Evolutionary conservation across 805 yeast genomes (phyloP).

Genomic region (Metschnikowia amazonensis): DNA sequence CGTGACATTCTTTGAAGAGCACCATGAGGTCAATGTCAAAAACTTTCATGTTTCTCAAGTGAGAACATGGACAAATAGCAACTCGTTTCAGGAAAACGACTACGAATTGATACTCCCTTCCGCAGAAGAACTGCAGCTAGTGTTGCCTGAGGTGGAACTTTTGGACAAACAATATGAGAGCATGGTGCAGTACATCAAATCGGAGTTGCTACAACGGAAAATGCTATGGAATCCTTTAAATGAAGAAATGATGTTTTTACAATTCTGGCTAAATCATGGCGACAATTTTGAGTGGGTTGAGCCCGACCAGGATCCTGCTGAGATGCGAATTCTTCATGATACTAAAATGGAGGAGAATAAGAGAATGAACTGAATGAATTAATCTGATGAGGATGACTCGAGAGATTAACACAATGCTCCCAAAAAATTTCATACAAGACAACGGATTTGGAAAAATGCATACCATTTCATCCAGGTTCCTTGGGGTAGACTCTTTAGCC

Average conservation of each 20-base stretch:
- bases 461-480: too few relatives aligned
- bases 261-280: conserved; percentile 47
- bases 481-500: not conserved
- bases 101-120: conserved; percentile 12
- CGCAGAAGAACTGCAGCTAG: not conserved
- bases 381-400: too few relatives aligned
- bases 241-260: conserved; percentile 34
- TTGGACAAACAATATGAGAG: conserved; percentile 9
- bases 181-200: conserved; percentile 9
- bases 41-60: conserved; percentile 30
- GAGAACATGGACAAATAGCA: conserved; percentile 1
- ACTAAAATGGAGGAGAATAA: too few relatives aligned
- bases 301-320: conserved; percentile 87
- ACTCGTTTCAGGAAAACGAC: conserved; percentile 8
- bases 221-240: conserved; percentile 24
- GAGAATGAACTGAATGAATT: too few relatives aligned
- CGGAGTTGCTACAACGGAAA: conserved; percentile 12
- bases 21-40: conserved; percentile 37
- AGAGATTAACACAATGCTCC: too few relatives aligned
- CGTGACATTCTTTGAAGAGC: conserved; percentile 40
- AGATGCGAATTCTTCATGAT: conserved; percentile 17
- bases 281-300: conserved; percentile 87
- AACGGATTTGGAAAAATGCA: not conserved
- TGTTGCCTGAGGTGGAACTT: conserved; percentile 8
- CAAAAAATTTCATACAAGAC: too few relatives aligned